Conservation (phyloP, 208 protist genomes). For the Crithidia fasciculata region DNA sequence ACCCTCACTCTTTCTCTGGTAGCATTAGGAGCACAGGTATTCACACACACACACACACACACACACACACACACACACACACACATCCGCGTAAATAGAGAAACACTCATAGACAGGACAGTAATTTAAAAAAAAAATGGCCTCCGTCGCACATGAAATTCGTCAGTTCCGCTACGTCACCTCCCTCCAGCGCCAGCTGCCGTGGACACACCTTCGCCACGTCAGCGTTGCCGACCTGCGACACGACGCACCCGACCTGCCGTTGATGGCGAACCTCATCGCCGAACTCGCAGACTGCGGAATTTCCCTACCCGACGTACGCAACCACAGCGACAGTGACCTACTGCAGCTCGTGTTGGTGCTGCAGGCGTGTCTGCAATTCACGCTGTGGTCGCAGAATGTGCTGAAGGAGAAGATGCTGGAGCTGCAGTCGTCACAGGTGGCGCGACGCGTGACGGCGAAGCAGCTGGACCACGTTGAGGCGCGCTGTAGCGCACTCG, state of each 20-base stretch:
- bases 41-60: too few species aligned
- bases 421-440: slow-evolving; percentile 45
- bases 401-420: slow-evolving; percentile 72
- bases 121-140: not conserved
- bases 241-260: slow-evolving; percentile 60
- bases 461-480: slow-evolving; percentile 61
- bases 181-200: slow-evolving; percentile 29
- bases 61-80: too few species aligned
- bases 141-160: slow-evolving; percentile 48
- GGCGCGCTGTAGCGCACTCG: slow-evolving; percentile 34
- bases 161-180: slow-evolving; percentile 58
- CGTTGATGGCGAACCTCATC: slow-evolving; percentile 72
- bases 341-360: slow-evolving; percentile 69
- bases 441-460: slow-evolving; percentile 50
- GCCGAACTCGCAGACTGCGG: slow-evolving; percentile 43
- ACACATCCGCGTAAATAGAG: too few species aligned
- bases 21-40: too few species aligned
- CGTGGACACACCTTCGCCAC: slow-evolving; percentile 63
- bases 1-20: too few species aligned
- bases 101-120: too few species aligned
- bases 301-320: slow-evolving; percentile 37
- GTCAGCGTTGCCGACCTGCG: slow-evolving; percentile 55
- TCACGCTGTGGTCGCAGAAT: slow-evolving; percentile 82
- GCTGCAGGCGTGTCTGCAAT: slow-evolving; percentile 79
- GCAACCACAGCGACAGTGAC: slow-evolving; percentile 52